Conservation (phyloP, 164 flowering plant genomes). For the Nymphaea colorata region DNA sequence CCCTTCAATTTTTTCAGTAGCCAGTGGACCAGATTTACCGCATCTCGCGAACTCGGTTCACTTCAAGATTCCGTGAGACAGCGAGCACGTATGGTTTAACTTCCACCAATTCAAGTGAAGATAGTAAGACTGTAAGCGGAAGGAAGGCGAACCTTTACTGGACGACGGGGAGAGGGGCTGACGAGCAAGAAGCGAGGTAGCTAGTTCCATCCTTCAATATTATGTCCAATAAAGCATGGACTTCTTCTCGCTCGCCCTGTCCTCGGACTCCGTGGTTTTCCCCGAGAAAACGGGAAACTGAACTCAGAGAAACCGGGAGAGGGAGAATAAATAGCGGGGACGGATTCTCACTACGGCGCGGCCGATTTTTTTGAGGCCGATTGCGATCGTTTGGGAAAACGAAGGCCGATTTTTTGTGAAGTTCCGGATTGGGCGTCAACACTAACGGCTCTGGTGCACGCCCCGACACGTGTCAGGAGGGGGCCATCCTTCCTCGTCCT, state of each 20-base stretch:
- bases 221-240: not conserved
- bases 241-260: not conserved
- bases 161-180: not conserved
- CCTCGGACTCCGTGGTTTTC: not conserved
- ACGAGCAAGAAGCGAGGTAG: not conserved
- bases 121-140: not conserved
- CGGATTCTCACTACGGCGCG: not conserved
- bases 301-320: not conserved
- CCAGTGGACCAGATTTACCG: too few relatives aligned
- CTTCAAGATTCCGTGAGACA: too few relatives aligned
- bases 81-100: too few relatives aligned
- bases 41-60: too few relatives aligned
- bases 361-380: not conserved
- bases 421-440: not conserved
- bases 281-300: not conserved
- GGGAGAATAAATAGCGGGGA: not conserved
- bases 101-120: too few relatives aligned
- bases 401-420: not conserved
- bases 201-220: not conserved
- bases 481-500: not conserved
- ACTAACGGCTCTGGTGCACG: not conserved
- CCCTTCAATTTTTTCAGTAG: too few relatives aligned
- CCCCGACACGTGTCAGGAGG: not conserved
- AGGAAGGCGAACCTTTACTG: not conserved
- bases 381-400: not conserved